Conservation (phyloP, 2,329 filamentous ascomycete genomes). For the Penicillium sclerotigenum region DNA sequence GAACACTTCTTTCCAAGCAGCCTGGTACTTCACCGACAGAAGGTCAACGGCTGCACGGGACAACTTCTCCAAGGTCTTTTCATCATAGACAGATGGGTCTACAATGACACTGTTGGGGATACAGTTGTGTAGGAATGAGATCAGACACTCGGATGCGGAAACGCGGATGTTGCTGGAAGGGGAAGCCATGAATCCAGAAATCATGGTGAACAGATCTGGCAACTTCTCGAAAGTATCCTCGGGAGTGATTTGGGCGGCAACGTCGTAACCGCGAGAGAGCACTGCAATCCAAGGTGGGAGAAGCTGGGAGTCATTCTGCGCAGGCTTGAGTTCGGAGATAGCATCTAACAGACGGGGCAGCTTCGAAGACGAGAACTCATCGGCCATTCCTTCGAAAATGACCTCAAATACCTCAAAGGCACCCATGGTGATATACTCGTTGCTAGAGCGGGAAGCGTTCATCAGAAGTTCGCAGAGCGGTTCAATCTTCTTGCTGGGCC, state of each 20-base stretch:
- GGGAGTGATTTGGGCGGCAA: constrained; percentile 81
- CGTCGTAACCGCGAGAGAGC: constrained; percentile 88
- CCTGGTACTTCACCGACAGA: constrained; percentile 85
- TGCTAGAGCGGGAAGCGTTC: constrained; percentile 82
- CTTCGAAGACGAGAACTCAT: constrained; percentile 84
- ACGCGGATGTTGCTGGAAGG: constrained; percentile 89
- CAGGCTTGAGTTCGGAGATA: constrained; percentile 85
- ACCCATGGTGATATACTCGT: constrained; percentile 93
- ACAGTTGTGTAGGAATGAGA: constrained; percentile 89
- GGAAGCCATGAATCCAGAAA: constrained; percentile 78
- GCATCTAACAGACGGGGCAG: constrained; percentile 84
- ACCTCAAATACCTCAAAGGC: constrained; percentile 97
- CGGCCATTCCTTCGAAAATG: constrained; percentile 87
- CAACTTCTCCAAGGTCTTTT: constrained; percentile 81
- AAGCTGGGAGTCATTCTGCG: constrained; percentile 88
- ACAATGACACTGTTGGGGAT: constrained; percentile 78
- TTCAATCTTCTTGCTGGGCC: constrained; percentile 96
- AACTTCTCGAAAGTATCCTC: constrained; percentile 90
- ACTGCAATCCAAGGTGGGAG: constrained; percentile 97
- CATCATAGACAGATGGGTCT: constrained; percentile 87
- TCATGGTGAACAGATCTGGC: constrained; percentile 76
- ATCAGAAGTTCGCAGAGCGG: constrained; percentile 83
- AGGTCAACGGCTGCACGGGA: constrained; percentile 68
- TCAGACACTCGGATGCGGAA: constrained; percentile 89
- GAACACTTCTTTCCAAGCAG: constrained; percentile 93